phyloP scores from a whole-genome alignment of 805 yeast genomes.

The Millerozyma miso region DNA sequence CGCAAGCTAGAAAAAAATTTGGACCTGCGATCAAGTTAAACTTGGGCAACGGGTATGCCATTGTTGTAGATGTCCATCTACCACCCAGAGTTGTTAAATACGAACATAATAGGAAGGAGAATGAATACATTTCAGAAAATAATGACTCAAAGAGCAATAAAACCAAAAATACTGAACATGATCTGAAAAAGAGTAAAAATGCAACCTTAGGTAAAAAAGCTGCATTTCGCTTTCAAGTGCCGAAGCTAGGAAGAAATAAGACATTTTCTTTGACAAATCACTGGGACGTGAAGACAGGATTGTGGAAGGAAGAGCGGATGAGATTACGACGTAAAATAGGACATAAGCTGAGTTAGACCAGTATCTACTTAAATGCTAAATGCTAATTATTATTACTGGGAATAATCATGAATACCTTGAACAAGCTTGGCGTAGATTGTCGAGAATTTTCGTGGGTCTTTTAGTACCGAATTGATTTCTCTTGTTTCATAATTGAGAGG shows the following conservation, averaged over 20 bases:
- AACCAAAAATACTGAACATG: background rate
- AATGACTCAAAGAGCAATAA: background rate
- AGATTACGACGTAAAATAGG: constrained; percentile 3
- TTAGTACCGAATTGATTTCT: constrained; percentile 4
- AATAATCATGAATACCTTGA: constrained; percentile 10
- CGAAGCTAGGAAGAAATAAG: background rate
- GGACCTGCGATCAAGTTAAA: constrained; percentile 37
- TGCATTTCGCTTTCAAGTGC: constrained; percentile 7
- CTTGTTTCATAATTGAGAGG: constrained; percentile 6
- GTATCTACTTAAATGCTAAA: background rate
- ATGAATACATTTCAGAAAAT: background rate
- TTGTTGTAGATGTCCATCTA: constrained; percentile 37
- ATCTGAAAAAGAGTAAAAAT: background rate
- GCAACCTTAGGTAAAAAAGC: constrained; percentile 1
- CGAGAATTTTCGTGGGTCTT: constrained; percentile 2
- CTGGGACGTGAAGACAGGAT: constrained; percentile 4
- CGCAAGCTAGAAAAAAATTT: constrained; percentile 18
- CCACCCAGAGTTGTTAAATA: constrained; percentile 18
- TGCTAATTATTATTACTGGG: constrained; percentile 3
- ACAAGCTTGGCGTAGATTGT: constrained; percentile 5
- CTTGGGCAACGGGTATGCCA: constrained; percentile 32
- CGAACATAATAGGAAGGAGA: background rate
- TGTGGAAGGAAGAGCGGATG: constrained; percentile 4
- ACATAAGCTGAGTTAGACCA: background rate
- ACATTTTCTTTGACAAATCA: background rate